Percentiles rank a stretch among this genome's conserved stretches.
phyloP scores from a whole-genome alignment of 176 grass and related monocot species.

The Chloris gayana region DNA sequence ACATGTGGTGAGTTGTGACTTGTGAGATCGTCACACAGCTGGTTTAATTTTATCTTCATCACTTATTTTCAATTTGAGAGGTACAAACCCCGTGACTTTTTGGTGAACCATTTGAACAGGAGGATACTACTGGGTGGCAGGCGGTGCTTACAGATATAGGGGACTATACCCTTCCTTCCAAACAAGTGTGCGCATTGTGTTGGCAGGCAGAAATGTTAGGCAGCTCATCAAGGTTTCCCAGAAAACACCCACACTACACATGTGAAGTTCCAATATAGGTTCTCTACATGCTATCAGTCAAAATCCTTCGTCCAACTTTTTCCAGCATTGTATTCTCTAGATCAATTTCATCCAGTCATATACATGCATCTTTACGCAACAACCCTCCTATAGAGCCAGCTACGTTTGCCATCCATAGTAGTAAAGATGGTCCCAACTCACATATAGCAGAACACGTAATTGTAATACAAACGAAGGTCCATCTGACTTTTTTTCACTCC shows the following conservation, averaged over 20 bases:
- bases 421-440: not conserved
- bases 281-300: not conserved
- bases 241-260: not conserved
- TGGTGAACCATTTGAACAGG: too few species aligned
- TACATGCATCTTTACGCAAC: not conserved
- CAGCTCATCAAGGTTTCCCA: not conserved
- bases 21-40: too few species aligned
- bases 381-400: not conserved
- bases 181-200: not conserved
- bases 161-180: too few species aligned
- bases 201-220: not conserved
- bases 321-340: not conserved
- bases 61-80: too few species aligned
- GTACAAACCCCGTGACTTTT: too few species aligned
- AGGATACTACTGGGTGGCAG: too few species aligned
- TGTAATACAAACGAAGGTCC: not conserved
- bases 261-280: not conserved
- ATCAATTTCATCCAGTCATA: not conserved
- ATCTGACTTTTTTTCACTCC: not conserved
- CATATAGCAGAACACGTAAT: not conserved
- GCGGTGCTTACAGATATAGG: too few species aligned
- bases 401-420: constrained; percentile 4
- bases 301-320: not conserved
- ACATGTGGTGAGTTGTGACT: too few species aligned
- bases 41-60: too few species aligned